Evolutionary conservation across 164 flowering plant genomes (phyloP).

Genomic region (Berberis vulgaris): DNA sequence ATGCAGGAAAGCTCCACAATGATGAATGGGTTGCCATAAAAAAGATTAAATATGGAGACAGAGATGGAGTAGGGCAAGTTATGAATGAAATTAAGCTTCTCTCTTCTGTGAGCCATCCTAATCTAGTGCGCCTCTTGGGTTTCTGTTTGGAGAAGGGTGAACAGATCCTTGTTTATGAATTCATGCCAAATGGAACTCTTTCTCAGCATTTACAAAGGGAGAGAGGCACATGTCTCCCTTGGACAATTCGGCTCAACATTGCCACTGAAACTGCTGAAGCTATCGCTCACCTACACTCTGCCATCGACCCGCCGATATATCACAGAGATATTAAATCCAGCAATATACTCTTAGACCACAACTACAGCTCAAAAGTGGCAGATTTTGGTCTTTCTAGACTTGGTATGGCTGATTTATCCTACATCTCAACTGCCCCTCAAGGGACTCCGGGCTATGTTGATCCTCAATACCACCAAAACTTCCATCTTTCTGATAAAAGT

Average conservation of each 20-base stretch:
- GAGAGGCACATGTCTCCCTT: slow-evolving; percentile 49
- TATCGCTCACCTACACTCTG: slow-evolving; percentile 70
- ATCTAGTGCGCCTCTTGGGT: slow-evolving; percentile 74
- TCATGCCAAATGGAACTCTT: slow-evolving; percentile 88
- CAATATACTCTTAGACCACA: slow-evolving; percentile 62
- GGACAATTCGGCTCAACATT: slow-evolving; percentile 55
- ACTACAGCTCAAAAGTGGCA: slow-evolving; percentile 61
- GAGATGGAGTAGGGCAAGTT: slow-evolving; percentile 57
- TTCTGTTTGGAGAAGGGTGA: slow-evolving; percentile 63
- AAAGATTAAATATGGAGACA: slow-evolving; percentile 45
- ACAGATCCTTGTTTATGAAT: slow-evolving; percentile 79
- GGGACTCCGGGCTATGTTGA: slow-evolving; percentile 90
- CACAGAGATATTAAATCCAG: slow-evolving; percentile 83
- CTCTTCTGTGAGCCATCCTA: slow-evolving; percentile 72
- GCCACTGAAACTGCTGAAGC: slow-evolving; percentile 75
- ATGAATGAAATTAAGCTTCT: slow-evolving; percentile 77
- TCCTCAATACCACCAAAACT: slow-evolving; percentile 86
- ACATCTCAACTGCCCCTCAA: slow-evolving; percentile 81
- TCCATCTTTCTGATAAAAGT: slow-evolving; percentile 76
- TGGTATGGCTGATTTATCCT: slow-evolving; percentile 47
- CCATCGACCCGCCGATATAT: slow-evolving; percentile 57
- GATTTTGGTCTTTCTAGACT: slow-evolving; percentile 81
- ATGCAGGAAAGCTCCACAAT: slow-evolving; percentile 56
- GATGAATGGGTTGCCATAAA: slow-evolving; percentile 74
- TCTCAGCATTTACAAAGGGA: slow-evolving; percentile 68